Percentiles rank a stretch among this genome's conserved stretches.
Conservation (phyloP, 75 land plant genomes). For the Pinus tabuliformis region DNA sequence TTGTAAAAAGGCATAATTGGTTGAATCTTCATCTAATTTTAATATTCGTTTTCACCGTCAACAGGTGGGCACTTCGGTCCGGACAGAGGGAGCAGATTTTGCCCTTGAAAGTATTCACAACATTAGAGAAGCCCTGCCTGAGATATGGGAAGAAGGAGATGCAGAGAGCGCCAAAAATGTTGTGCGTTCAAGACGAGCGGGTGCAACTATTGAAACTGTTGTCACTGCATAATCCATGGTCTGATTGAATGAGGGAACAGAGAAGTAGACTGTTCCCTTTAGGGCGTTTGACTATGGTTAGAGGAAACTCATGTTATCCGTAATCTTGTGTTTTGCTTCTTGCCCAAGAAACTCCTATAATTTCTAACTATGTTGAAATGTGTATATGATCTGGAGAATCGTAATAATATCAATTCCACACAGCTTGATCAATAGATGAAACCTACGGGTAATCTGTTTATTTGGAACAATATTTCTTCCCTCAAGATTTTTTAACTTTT, state of each 20-base stretch:
- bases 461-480: no score
- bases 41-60: neutral
- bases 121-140: constrained; percentile 62
- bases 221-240: constrained; percentile 26
- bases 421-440: no score
- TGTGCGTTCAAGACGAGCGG: constrained; percentile 14
- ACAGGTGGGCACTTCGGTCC: constrained; percentile 55
- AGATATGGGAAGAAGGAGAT: constrained; percentile 58
- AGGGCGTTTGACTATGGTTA: no score
- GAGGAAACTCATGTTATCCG: no score
- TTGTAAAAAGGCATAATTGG: neutral
- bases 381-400: no score
- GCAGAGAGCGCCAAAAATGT: constrained; percentile 19
- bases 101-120: constrained; percentile 68
- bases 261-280: no score
- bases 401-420: no score
- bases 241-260: neutral
- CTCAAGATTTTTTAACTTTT: no score
- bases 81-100: constrained; percentile 67
- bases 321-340: no score
- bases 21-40: neutral
- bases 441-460: no score
- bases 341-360: no score
- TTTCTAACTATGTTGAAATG: no score
- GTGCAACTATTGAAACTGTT: constrained; percentile 36